Conservation (phyloP, 495 filamentous ascomycete genomes). For the Pyrenula aspistea region DNA sequence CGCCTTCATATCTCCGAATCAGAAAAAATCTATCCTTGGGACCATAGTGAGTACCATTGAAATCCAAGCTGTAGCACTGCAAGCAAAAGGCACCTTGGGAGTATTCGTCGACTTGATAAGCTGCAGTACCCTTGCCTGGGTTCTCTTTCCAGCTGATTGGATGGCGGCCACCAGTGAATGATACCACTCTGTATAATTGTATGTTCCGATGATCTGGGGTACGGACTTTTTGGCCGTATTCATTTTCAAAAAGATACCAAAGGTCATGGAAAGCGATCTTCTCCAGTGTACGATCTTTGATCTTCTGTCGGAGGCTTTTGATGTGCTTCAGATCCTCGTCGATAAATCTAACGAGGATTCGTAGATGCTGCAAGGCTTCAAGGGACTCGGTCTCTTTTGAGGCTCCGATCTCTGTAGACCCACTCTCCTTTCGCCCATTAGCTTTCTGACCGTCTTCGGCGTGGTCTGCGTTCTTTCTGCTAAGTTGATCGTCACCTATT, state of each 20-base stretch:
- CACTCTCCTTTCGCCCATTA: not conserved
- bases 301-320: not conserved
- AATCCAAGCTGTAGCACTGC: conserved; percentile 25
- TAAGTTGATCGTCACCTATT: not conserved
- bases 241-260: not conserved
- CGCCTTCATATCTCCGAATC: conserved; percentile 21
- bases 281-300: not conserved
- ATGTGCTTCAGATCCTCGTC: not conserved
- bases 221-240: not conserved
- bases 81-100: not conserved
- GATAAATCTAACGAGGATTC: not conserved
- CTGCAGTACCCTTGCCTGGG: not conserved
- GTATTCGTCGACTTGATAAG: not conserved
- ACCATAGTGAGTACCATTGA: conserved; percentile 25
- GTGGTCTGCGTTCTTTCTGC: not conserved
- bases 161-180: not conserved
- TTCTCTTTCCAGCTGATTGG: not conserved
- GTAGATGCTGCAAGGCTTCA: not conserved
- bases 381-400: not conserved
- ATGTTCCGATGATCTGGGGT: not conserved
- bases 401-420: not conserved
- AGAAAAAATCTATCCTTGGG: conserved; percentile 15
- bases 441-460: not conserved
- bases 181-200: not conserved
- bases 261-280: not conserved